Evolutionary conservation across 495 filamentous ascomycete species (phyloP).

Genomic region (Penicillium pulvis): DNA sequence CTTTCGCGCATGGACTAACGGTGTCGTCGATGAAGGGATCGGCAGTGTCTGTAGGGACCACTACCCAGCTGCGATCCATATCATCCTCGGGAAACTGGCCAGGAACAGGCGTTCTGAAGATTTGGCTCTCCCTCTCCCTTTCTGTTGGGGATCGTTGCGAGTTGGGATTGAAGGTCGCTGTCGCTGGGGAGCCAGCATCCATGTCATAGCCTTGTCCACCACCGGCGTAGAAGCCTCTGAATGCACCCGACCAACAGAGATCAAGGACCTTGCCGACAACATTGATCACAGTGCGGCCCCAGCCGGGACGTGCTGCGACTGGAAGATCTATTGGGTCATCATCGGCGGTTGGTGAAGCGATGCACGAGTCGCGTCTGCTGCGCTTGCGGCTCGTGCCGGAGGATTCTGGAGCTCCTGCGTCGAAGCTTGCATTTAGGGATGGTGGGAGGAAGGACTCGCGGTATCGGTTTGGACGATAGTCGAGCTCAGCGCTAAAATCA

Average conservation of each 20-base stretch:
- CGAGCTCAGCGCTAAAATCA: conserved; percentile 37
- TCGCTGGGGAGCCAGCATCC: conserved; percentile 19
- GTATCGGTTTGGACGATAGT: conserved; percentile 50
- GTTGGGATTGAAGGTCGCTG: conserved; percentile 20
- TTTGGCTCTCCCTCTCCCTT: conserved; percentile 26
- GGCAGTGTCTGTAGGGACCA: conserved; percentile 55
- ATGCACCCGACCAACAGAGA: conserved; percentile 73
- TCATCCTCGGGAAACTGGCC: conserved; percentile 53
- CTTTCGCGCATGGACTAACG: conserved; percentile 24
- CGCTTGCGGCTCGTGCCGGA: conserved; percentile 41
- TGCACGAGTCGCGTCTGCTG: conserved; percentile 39
- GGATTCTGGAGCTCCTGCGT: conserved; percentile 26
- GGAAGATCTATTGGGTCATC: conserved; percentile 15
- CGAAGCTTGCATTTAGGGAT: conserved; percentile 36
- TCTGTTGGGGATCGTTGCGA: conserved; percentile 25
- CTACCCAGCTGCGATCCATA: conserved; percentile 69
- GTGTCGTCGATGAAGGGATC: conserved; percentile 23
- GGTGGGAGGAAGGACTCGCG: conserved; percentile 41
- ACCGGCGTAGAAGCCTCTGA: conserved; percentile 83
- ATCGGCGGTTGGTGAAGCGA: conserved; percentile 26
- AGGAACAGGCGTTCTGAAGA: conserved; percentile 24
- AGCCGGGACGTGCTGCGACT: conserved; percentile 31
- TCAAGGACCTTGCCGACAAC: conserved; percentile 80
- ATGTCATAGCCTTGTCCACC: conserved; percentile 71
- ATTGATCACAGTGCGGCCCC: conserved; percentile 51